phyloP scores from a whole-genome alignment of 2,329 filamentous ascomycete species.

The Beauveria rudraprayagi region DNA sequence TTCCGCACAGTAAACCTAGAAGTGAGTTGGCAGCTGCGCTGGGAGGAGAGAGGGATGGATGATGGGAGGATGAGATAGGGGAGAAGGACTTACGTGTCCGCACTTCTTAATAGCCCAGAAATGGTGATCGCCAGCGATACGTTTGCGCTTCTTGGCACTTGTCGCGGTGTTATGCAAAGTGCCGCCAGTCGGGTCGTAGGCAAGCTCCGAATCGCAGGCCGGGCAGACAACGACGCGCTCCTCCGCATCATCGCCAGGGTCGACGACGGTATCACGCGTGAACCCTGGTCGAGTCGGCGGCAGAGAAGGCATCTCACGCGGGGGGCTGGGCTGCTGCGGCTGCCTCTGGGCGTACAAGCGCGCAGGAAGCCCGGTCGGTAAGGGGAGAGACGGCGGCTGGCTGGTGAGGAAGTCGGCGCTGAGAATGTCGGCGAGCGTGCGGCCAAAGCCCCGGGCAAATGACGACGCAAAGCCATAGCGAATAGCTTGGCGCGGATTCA shows the following conservation, averaged over 20 bases:
- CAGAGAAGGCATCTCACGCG: constrained; percentile 52
- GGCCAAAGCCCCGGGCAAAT: constrained; percentile 18
- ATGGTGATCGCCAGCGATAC: constrained; percentile 60
- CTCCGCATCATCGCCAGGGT: constrained; percentile 36
- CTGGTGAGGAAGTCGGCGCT: constrained; percentile 6
- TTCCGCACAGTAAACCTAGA: constrained; percentile 53
- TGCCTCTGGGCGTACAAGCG: constrained; percentile 15
- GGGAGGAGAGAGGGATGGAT: background rate
- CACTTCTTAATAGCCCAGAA: constrained; percentile 90
- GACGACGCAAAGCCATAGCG: constrained; percentile 14
- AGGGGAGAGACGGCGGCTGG: background rate
- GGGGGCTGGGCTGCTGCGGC: constrained; percentile 27
- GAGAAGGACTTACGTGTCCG: constrained; percentile 65
- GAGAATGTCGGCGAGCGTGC: constrained; percentile 1
- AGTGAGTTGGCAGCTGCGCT: background rate
- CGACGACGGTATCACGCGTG: constrained; percentile 55
- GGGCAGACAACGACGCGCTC: constrained; percentile 74
- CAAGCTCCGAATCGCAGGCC: constrained; percentile 77
- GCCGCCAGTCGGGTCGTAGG: constrained; percentile 50
- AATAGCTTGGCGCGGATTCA: constrained; percentile 4
- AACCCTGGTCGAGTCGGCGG: constrained; percentile 65
- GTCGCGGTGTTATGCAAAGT: constrained; percentile 13
- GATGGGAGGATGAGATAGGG: background rate
- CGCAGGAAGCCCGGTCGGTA: background rate
- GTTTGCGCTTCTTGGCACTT: constrained; percentile 33